A percentile compares a stretch with the other conserved stretches of the same genome.
Evolutionary conservation across 129 eudicot genomes (phyloP).

Genomic region (Calendula officinalis): DNA sequence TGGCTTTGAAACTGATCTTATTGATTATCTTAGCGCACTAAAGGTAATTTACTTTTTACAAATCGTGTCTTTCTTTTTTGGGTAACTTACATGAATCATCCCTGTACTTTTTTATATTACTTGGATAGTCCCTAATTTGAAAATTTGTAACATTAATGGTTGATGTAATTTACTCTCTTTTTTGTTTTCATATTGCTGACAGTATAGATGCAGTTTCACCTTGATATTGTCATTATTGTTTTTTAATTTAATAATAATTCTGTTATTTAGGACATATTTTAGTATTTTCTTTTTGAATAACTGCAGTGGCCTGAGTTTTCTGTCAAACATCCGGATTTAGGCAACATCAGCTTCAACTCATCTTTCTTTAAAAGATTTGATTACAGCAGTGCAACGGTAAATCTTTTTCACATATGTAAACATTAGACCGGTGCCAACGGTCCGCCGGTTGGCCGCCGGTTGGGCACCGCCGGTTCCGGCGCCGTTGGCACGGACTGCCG

Average conservation of each 20-base stretch:
- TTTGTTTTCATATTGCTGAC: slow-evolving; percentile 1
- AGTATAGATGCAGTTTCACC: background rate
- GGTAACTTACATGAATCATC: no score
- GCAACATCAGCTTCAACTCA: slow-evolving; percentile 57
- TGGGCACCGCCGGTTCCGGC: no score
- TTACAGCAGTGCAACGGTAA: slow-evolving; percentile 83
- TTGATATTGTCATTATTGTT: background rate
- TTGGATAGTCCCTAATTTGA: no score
- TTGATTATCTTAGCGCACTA: slow-evolving; percentile 68
- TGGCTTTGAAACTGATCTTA: slow-evolving; percentile 75
- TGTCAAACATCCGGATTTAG: slow-evolving; percentile 50
- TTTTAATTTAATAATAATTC: background rate
- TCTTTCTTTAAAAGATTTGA: slow-evolving; percentile 83
- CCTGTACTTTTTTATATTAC: no score
- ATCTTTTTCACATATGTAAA: background rate
- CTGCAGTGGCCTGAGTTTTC: slow-evolving; percentile 85
- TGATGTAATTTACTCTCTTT: background rate
- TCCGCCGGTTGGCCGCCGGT: no score
- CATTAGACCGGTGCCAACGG: background rate
- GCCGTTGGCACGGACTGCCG: no score
- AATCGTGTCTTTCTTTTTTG: no score
- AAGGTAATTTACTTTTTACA: slow-evolving; percentile 53
- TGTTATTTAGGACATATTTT: background rate
- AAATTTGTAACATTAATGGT: no score
- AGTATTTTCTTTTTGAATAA: slow-evolving; percentile 9